Percentiles rank a stretch among this genome's conserved stretches.
Conservation (phyloP, 805 yeast genomes). For the Saccharomycopsis fodiens region DNA sequence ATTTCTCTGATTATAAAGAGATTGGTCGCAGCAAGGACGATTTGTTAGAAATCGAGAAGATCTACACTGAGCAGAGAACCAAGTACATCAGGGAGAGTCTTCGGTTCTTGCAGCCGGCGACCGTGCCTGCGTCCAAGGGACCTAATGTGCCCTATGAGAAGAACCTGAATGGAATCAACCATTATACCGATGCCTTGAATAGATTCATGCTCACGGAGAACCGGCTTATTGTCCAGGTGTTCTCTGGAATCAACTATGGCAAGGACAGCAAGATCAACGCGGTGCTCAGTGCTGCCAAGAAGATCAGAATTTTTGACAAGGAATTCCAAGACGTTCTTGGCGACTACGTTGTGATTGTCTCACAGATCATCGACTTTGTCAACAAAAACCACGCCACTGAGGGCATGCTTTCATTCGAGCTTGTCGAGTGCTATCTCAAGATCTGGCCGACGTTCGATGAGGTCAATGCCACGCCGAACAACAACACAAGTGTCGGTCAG, state of each 20-base stretch:
- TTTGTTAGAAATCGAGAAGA: slow-evolving; percentile 28
- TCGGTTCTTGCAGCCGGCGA: slow-evolving; percentile 39
- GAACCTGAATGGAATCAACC: slow-evolving; percentile 51
- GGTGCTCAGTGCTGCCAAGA: slow-evolving; percentile 26
- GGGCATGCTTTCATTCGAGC: slow-evolving; percentile 49
- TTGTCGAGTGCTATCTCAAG: slow-evolving; percentile 40
- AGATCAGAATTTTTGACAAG: slow-evolving; percentile 26
- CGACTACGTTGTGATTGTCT: slow-evolving; percentile 33
- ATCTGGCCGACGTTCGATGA: slow-evolving; percentile 28
- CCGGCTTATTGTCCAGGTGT: slow-evolving; percentile 38
- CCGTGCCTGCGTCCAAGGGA: slow-evolving; percentile 32
- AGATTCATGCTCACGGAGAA: slow-evolving; percentile 43
- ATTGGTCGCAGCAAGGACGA: slow-evolving; percentile 20
- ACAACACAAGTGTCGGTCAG: slow-evolving; percentile 21
- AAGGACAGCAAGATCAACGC: slow-evolving; percentile 15
- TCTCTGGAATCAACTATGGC: slow-evolving; percentile 22
- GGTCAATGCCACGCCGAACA: slow-evolving; percentile 20
- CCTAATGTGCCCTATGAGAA: slow-evolving; percentile 47
- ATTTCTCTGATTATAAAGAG: slow-evolving; percentile 18
- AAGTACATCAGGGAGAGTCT: slow-evolving; percentile 36
- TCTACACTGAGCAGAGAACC: slow-evolving; percentile 35
- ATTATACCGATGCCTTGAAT: slow-evolving; percentile 45
- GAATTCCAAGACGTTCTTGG: slow-evolving; percentile 31
- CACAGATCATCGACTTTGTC: slow-evolving; percentile 33
- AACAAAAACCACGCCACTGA: slow-evolving; percentile 37